Evolutionary conservation across 345 rosid species (phyloP).

Genomic region (Boechera divaricarpa): DNA sequence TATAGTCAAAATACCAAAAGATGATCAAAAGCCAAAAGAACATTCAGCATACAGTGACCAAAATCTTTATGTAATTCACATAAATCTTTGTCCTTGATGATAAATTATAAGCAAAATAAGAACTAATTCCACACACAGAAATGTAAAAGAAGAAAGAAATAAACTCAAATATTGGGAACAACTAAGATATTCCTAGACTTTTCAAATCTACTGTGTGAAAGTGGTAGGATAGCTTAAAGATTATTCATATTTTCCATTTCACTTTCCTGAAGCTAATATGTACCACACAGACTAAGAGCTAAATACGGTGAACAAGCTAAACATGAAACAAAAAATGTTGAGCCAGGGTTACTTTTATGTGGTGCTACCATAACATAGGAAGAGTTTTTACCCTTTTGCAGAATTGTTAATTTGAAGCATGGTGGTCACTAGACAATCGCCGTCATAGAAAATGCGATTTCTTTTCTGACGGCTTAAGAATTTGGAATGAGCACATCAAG

Average conservation of each 20-base stretch:
- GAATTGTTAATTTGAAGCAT: conserved; percentile 22
- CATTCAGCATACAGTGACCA: not conserved
- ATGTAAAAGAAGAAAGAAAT: not conserved
- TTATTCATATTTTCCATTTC: not conserved
- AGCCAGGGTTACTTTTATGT: not conserved
- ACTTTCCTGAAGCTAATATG: not conserved
- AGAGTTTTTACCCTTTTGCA: conserved; percentile 26
- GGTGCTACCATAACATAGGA: conserved; percentile 4
- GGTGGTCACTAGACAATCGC: not conserved
- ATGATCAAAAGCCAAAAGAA: not conserved
- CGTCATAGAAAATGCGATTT: conserved; percentile 53
- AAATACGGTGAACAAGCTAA: not conserved
- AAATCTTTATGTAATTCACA: not conserved
- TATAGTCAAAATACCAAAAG: conserved; percentile 3
- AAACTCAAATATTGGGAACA: not conserved
- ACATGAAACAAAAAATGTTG: not conserved
- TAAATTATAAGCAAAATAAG: not conserved
- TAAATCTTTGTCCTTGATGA: not conserved
- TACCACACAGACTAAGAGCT: not conserved
- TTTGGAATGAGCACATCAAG: conserved; percentile 93
- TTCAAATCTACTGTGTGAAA: not conserved
- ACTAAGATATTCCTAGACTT: not conserved
- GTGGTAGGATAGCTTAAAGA: not conserved
- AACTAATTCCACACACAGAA: not conserved
- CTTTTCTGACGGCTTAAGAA: conserved; percentile 81